Evolutionary conservation across 2,329 filamentous ascomycete genomes (phyloP), one percentile per base, ranked within the genome.

Genomic region (Huntiella moniliformis): DNA sequence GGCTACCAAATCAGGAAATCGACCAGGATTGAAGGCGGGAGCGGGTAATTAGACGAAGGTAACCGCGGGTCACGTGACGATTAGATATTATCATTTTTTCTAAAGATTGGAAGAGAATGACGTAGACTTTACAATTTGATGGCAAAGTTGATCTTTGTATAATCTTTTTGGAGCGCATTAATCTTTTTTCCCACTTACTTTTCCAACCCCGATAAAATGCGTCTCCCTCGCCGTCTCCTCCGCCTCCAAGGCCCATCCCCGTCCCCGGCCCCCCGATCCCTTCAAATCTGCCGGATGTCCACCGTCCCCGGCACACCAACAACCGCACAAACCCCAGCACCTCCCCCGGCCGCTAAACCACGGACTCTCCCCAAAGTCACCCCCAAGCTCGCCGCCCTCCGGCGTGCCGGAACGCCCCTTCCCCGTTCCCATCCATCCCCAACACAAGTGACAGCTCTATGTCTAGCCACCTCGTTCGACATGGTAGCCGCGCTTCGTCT

Each of bases 401-500:
- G 45, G 22, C 44, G 48, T 12, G 45, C 45, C 17, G 48, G 45
- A 13, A 35, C 38, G 13, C 33, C 48, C 33, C 39, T 40, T 15
- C 17, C 36, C 16, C 38, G 33, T 3, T 10, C 36, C 11, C 13
- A 16, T 13, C 5, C 18, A 22, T 13, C 39, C 2, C 12, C 36
- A 16, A 31, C 42, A 6, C 32, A 47, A 12, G 68, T 78, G 51
- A 73, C 65, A 50, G 75, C 76, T 13, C 68, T 76, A 31, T 78
- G 74, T 52, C 64, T 78, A 11, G 72, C 74, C 46, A 74, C 79
- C 55, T 66, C 70, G 34, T 79, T 79, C 59, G 67, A 76, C 55
- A 78, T 79, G 74, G 64, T 69, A 12, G 54, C 61, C n/a, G 74
- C 77, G 1, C 62, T 70, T 41, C 65, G 71, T 41, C 71, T 75